These are phyloP conservation scores for Excoecaria agallocha DNA, from an alignment of 345 rosid species.

Conservation along the genomic window DNA sequence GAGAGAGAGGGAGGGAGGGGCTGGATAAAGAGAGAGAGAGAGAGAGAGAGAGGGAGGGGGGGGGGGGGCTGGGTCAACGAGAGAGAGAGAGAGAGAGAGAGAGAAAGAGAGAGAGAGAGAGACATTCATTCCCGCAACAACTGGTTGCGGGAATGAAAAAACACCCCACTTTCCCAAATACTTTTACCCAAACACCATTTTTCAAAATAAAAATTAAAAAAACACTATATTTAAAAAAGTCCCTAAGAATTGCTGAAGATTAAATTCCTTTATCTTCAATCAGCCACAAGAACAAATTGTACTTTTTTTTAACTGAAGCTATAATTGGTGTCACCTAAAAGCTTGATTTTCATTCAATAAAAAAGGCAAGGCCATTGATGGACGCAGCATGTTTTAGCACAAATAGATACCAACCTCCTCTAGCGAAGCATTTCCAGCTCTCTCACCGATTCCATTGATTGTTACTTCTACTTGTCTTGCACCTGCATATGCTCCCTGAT, in stretches of 20 bases:
- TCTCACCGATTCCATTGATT: constrained; percentile 94
- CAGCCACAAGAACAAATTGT: neutral
- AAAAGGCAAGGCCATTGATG: neutral
- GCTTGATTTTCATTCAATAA: neutral
- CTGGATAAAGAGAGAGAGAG: too few species aligned
- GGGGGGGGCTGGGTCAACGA: too few species aligned
- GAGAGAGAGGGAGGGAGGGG: too few species aligned
- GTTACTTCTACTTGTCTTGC: constrained; percentile 97
- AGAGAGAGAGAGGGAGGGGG: too few species aligned
- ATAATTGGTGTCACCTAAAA: neutral
- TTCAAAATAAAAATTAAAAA: too few species aligned
- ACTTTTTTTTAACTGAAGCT: neutral
- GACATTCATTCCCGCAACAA: too few species aligned
- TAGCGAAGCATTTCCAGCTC: constrained; percentile 97
- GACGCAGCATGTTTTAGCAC: neutral
- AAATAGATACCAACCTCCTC: constrained; percentile 65
- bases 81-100: too few species aligned
- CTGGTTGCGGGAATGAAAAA: too few species aligned
- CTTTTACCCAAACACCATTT: too few species aligned
- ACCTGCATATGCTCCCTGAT: constrained; percentile 86
- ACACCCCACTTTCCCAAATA: too few species aligned
- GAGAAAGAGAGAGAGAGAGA: too few species aligned
- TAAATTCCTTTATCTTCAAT: neutral
- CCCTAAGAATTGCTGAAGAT: neutral
- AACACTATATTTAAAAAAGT: too few species aligned